phyloP scores from a whole-genome alignment of 2,329 filamentous ascomycete genomes.

The Botrytis hyacinthi region DNA sequence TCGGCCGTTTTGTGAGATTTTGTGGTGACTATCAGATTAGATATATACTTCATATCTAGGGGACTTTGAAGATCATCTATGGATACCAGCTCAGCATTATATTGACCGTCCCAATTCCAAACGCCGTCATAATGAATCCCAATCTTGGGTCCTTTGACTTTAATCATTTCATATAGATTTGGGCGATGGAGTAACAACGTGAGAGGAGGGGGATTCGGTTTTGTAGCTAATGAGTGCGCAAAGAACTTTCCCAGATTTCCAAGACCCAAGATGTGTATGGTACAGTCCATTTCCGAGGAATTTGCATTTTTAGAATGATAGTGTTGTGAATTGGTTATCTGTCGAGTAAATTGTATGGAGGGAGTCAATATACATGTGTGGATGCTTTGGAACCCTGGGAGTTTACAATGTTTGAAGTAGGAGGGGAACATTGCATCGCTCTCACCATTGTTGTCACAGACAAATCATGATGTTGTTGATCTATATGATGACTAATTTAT shows the following conservation, averaged over 20 bases:
- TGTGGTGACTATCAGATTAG: constrained; percentile 74
- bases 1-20: constrained; percentile 70
- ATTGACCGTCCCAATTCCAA: constrained; percentile 28
- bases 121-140: constrained; percentile 28
- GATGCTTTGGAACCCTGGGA: neutral
- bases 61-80: neutral
- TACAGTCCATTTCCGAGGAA: neutral
- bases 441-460: neutral
- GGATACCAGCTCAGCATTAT: constrained; percentile 27
- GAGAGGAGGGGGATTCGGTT: constrained; percentile 61
- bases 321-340: neutral
- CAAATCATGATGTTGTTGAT: neutral
- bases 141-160: constrained; percentile 24
- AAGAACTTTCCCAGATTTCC: constrained; percentile 81
- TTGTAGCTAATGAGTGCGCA: constrained; percentile 64
- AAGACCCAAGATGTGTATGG: constrained; percentile 72
- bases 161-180: constrained; percentile 51
- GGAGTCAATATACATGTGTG: neutral
- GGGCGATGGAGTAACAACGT: constrained; percentile 75
- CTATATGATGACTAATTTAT: neutral
- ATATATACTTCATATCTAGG: neutral
- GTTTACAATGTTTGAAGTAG: neutral
- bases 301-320: neutral
- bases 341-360: neutral
- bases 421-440: neutral